Evolutionary conservation across 768 basidiomycete species (phyloP), one percentile per base, ranked within the genome.

Genomic region (Pleurotus djamor): DNA sequence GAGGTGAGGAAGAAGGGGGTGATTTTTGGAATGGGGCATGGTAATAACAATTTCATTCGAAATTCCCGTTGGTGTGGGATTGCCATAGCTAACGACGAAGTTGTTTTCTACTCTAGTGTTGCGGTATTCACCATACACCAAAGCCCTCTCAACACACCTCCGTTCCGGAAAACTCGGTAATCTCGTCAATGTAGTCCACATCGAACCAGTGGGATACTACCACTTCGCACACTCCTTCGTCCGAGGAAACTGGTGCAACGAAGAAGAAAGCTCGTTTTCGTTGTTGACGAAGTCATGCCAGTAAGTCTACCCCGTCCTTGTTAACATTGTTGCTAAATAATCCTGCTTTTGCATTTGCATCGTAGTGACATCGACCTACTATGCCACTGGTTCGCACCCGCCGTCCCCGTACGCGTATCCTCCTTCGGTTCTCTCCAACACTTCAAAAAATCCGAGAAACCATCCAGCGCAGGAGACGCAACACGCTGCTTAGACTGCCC

Each of bases 221-320:
- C 94, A 95, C 70, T 95, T 95, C 71, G 90, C 93, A 1, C 94
- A 96, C 70, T 92, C 91, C 0, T 96, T 85, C 66, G 94, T 96
- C 34, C 83, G 94, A 36, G 94, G 83, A 33, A 87, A 88, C 68
- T 96, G 94, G 94, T 71, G 76, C 3, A 83, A 77, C 28, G 89
- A 95, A 67, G 71, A 74, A 2, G 74, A 79, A 5, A 89, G 89
- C 64, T 88, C 86, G 21, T 95, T 95, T 71, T 85, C 89, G 12
- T 80, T 96, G 54, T 86, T 96, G 87, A 89, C 92, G 14, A 96
- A 96, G 76, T 86, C 87, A 64, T 96, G 90, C 82, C 94, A 96
- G 92, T 93, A 70, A 66, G 87, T 74, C 28, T 50, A 43, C 43
- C 50, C 49, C 21, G 36, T 16, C 32, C 60, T 17, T 44, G 35